These are phyloP conservation scores for Candida dajiaensis DNA, from an alignment of 805 yeast genomes.

Conservation along the genomic window DNA sequence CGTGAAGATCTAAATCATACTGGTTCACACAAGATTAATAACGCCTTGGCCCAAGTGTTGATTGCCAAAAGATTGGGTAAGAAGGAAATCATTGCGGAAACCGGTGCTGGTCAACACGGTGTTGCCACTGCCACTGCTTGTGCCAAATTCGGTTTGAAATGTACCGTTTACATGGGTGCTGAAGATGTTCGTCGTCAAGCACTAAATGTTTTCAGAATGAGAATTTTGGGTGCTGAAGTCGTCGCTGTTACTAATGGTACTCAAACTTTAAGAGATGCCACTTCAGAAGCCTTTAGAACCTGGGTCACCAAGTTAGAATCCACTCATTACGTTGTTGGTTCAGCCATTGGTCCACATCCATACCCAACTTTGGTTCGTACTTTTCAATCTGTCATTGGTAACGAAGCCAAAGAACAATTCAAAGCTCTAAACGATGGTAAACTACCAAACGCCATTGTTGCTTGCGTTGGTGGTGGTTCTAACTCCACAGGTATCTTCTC, in stretches of 20 bases:
- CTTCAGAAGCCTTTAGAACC: conserved; percentile 90
- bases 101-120: conserved; percentile 94
- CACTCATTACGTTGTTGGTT: conserved; percentile 95
- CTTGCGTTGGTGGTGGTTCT: conserved; percentile 99
- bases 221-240: conserved; percentile 92
- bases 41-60: conserved; percentile 76
- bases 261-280: conserved; percentile 93
- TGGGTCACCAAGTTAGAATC: conserved; percentile 88
- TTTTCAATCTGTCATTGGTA: conserved; percentile 95
- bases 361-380: conserved; percentile 97
- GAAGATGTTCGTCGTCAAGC: conserved; percentile 99
- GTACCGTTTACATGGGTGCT: conserved; percentile 98
- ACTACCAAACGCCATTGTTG: conserved; percentile 90
- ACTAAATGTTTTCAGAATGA: conserved; percentile 94
- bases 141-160: conserved; percentile 87
- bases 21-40: conserved; percentile 83
- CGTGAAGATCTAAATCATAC: conserved; percentile 94
- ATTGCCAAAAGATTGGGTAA: conserved; percentile 78
- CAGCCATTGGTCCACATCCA: conserved; percentile 99
- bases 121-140: conserved; percentile 91
- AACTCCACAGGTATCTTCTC: conserved; percentile 94
- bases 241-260: conserved; percentile 94
- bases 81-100: conserved; percentile 74
- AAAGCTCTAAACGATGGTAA: conserved; percentile 70
- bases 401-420: conserved; percentile 90